Evolutionary conservation across 441 rosid genomes (phyloP).

Genomic region (Erodium chrysanthum): DNA sequence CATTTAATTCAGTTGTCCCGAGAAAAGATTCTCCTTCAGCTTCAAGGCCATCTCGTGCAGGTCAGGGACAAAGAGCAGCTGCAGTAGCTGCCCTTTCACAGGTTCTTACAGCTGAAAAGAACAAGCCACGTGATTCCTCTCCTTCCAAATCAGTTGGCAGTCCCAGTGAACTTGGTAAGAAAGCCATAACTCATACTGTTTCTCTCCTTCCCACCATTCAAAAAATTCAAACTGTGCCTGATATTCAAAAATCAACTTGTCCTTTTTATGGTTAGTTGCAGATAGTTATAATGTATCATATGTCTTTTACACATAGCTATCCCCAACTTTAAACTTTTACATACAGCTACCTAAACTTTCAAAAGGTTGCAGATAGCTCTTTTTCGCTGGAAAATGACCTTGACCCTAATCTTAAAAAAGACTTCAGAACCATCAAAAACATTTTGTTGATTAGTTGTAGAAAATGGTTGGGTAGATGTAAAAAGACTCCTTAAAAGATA

Average conservation of each 20-base stretch:
- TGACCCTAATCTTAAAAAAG: no score
- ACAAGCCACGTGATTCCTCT: slow-evolving; percentile 52
- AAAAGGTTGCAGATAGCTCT: no score
- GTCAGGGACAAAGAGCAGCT: slow-evolving; percentile 90
- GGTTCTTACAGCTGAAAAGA: slow-evolving; percentile 88
- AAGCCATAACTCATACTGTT: slow-evolving; percentile 2
- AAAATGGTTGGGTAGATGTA: no score
- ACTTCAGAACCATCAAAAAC: not conserved
- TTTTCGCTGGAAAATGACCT: no score
- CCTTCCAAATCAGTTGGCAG: slow-evolving; percentile 45
- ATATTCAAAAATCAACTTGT: not conserved
- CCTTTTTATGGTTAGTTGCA: not conserved
- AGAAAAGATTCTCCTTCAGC: slow-evolving; percentile 46
- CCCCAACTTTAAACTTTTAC: no score
- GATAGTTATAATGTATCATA: not conserved
- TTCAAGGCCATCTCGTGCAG: slow-evolving; percentile 36
- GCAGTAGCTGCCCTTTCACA: slow-evolving; percentile 97
- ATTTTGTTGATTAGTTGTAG: not conserved
- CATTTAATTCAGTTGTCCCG: slow-evolving; percentile 62
- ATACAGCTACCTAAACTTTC: no score
- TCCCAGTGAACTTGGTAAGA: slow-evolving; percentile 43
- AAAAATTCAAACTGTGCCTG: not conserved
- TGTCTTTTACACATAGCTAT: no score
- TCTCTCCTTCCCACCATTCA: not conserved
- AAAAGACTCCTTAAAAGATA: no score